phyloP scores from a whole-genome alignment of 1,139 yeast species.

The Saccharomycopsis hybrid region DNA sequence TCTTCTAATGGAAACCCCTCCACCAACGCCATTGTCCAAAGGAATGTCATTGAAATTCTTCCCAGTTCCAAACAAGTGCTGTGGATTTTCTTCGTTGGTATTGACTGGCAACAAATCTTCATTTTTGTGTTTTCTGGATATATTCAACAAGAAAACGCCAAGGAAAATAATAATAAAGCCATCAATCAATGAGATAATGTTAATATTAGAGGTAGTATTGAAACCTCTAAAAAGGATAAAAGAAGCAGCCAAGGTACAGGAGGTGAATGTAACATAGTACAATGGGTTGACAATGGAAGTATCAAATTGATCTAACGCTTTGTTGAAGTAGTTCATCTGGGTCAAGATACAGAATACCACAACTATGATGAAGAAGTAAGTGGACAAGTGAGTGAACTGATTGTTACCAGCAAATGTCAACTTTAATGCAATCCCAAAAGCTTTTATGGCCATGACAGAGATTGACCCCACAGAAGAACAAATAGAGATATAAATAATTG shows the following conservation, averaged over 20 bases:
- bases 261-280: conserved; percentile 87
- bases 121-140: conserved; percentile 54
- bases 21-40: conserved; percentile 79
- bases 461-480: conserved; percentile 90
- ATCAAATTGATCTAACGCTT: conserved; percentile 88
- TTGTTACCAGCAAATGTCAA: conserved; percentile 83
- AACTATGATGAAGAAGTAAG: conserved; percentile 72
- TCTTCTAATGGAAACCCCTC: conserved; percentile 62
- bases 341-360: conserved; percentile 80
- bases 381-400: conserved; percentile 79
- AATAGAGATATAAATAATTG: conserved; percentile 84
- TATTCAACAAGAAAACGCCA: conserved; percentile 79
- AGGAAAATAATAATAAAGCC: conserved; percentile 85
- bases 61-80: conserved; percentile 25
- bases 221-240: conserved; percentile 83
- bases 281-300: conserved; percentile 89
- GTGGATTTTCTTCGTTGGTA: conserved; percentile 8
- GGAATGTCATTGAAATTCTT: conserved; percentile 69
- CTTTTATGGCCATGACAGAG: conserved; percentile 88
- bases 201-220: conserved; percentile 75
- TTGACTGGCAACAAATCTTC: conserved; percentile 27
- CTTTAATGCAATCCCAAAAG: conserved; percentile 87
- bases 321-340: conserved; percentile 91
- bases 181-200: conserved; percentile 75
- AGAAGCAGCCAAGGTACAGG: conserved; percentile 80